phyloP scores from a whole-genome alignment of 768 basidiomycete species.

The Baorangia bicolor region DNA sequence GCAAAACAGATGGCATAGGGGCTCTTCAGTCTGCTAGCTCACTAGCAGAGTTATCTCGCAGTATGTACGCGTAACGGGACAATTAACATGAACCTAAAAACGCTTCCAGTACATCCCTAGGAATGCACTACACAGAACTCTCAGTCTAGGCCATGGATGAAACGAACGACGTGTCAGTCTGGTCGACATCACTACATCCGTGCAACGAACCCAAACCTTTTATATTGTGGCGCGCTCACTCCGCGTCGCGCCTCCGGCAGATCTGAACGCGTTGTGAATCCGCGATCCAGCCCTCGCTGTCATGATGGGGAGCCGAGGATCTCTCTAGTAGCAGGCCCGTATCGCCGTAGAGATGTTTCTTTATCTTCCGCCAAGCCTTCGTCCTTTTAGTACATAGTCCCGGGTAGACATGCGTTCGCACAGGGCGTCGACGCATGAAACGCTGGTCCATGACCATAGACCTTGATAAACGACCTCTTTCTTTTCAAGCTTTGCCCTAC shows the following conservation, averaged over 20 bases:
- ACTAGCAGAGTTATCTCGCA: no score
- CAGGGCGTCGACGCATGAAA: background rate
- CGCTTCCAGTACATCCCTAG: no score
- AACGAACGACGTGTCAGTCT: background rate
- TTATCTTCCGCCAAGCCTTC: background rate
- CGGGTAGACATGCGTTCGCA: no score
- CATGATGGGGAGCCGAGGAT: constrained; percentile 10
- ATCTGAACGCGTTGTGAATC: constrained; percentile 3
- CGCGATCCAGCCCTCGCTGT: constrained; percentile 14
- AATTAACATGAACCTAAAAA: no score
- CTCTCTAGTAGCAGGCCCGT: background rate
- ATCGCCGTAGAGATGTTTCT: background rate
- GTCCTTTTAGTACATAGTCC: background rate
- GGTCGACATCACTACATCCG: background rate
- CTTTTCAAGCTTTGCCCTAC: background rate
- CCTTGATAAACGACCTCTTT: background rate
- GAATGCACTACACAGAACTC: background rate
- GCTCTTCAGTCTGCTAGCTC: no score
- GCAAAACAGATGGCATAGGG: no score
- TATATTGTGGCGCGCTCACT: background rate
- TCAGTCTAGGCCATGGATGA: background rate
- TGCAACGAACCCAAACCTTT: background rate
- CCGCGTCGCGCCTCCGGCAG: background rate
- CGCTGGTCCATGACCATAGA: background rate
- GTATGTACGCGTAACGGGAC: no score